A percentile compares a stretch with the other conserved stretches of the same genome.
Conservation (phyloP, 1,284 basidiomycete genomes). For the Trichosporon asahii region DNA sequence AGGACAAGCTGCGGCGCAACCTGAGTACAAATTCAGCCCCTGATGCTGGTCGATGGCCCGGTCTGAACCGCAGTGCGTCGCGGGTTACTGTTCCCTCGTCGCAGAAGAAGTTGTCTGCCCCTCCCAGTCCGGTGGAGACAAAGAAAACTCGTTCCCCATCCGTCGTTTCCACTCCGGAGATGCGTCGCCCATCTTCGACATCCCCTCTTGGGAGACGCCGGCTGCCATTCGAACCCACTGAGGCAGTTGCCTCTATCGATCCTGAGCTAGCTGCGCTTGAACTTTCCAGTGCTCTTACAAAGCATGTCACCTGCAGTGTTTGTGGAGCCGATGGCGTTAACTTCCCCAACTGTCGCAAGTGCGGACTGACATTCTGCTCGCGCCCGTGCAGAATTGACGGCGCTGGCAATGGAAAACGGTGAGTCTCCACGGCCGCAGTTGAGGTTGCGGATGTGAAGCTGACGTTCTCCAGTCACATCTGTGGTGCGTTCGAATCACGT, state of each 20-base stretch:
- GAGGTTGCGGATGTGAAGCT: background rate
- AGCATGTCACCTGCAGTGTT: slow-evolving; percentile 42
- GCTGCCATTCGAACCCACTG: slow-evolving; percentile 32
- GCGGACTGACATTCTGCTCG: slow-evolving; percentile 45
- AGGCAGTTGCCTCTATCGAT: slow-evolving; percentile 37
- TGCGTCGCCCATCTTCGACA: background rate
- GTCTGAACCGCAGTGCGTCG: slow-evolving; percentile 2
- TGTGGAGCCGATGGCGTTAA: slow-evolving; percentile 43
- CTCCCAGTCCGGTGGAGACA: background rate
- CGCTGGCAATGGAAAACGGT: slow-evolving; percentile 45
- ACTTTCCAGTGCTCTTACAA: slow-evolving; percentile 40
- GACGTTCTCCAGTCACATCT: slow-evolving; percentile 32
- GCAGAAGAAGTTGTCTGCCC: background rate
- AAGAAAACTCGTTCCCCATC: background rate
- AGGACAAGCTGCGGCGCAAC: slow-evolving; percentile 3
- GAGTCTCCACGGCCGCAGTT: too few relatives aligned
- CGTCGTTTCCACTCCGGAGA: background rate
- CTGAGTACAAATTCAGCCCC: background rate
- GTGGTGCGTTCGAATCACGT: slow-evolving; percentile 37
- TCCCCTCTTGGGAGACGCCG: slow-evolving; percentile 3
- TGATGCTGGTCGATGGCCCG: slow-evolving; percentile 19
- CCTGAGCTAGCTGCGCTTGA: slow-evolving; percentile 42
- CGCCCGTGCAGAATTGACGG: slow-evolving; percentile 42
- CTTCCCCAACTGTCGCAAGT: slow-evolving; percentile 48
- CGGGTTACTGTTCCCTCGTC: slow-evolving; percentile 31